Evolutionary conservation across 2,329 filamentous ascomycete genomes (phyloP), one percentile per base, ranked within the genome.

Genomic region (Trichoderma arundinaceum): DNA sequence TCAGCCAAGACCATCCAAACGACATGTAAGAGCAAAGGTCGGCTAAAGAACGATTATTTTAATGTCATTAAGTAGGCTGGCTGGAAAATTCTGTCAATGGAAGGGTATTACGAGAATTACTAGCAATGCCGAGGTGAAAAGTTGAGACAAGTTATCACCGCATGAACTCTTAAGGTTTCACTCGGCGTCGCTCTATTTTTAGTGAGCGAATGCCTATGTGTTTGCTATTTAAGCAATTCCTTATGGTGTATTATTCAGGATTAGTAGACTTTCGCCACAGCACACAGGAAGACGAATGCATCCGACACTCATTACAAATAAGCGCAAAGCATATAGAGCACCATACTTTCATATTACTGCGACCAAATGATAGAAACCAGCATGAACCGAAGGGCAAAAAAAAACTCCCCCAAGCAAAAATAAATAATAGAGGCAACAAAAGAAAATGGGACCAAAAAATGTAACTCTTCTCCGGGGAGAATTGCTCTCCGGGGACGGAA

Each of bases 401-500:
- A 32, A 41, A 17, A 19, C 2, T n/a, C n/a, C n/a, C n/a, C 19
- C n/a, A 3, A 22, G 15, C 2, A 10, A 7, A 41, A 6, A 19
- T 19, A 19, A 53, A 22, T 8, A 17, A 35, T 13, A 22, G 4
- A 15, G 15, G 9, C 22, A 28, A 28, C 22, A 28, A 13, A 13
- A 7, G 12, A 2, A 15, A 7, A 44, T 7, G 39, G 28, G 28
- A 13, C 7, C 28, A 66, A 66, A 66, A 66, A 66, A 66, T 22
- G 65, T 63, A 66, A 66, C 65, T 59, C 65, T 66, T 63, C 65
- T 66, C 65, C 65, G 65, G 62, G 51, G 53, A 58, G 43, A 48
- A 58, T 46, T 51, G 46, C 56, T 66, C 65, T 66, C 65, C 65
- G 65, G 65, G 65, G 58, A 61, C 65, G 65, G 65, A 66, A 39